Conservation (phyloP, 148 eudicot species). For the Fagopyrum esculentum region DNA sequence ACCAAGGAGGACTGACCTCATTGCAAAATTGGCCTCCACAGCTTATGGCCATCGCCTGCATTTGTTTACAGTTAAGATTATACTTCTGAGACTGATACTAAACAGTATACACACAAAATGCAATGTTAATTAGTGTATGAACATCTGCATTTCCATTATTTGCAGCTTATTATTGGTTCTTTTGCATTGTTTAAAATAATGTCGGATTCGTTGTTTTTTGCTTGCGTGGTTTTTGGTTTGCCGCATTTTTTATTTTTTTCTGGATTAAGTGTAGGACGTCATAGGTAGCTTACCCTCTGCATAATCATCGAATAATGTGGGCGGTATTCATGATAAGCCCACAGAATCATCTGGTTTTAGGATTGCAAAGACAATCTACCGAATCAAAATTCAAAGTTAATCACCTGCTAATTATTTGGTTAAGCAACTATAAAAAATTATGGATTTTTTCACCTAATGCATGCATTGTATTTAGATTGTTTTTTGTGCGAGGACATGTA, state of each 20-base stretch:
- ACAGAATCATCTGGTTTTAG: slow-evolving; percentile 1
- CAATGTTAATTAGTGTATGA: background rate
- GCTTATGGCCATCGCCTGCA: slow-evolving; percentile 1
- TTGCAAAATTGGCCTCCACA: background rate
- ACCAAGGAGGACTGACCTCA: background rate
- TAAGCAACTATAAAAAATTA: background rate
- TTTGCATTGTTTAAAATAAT: background rate
- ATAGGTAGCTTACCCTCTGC: slow-evolving; percentile 5
- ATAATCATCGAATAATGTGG: background rate
- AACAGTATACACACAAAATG: background rate
- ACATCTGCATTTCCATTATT: background rate
- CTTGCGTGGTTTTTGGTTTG: background rate
- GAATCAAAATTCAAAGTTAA: background rate
- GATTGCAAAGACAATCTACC: background rate
- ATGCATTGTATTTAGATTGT: background rate
- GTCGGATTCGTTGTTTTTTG: background rate
- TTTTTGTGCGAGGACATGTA: background rate
- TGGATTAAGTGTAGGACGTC: background rate
- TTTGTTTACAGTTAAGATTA: background rate
- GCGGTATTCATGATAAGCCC: slow-evolving; percentile 1
- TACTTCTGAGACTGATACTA: background rate
- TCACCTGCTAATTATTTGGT: background rate
- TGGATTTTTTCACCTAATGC: background rate
- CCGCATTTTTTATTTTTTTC: background rate
- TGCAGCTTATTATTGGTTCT: background rate